Conservation (phyloP, 805 yeast species). For the Cyberlindnera misumaiensis region DNA sequence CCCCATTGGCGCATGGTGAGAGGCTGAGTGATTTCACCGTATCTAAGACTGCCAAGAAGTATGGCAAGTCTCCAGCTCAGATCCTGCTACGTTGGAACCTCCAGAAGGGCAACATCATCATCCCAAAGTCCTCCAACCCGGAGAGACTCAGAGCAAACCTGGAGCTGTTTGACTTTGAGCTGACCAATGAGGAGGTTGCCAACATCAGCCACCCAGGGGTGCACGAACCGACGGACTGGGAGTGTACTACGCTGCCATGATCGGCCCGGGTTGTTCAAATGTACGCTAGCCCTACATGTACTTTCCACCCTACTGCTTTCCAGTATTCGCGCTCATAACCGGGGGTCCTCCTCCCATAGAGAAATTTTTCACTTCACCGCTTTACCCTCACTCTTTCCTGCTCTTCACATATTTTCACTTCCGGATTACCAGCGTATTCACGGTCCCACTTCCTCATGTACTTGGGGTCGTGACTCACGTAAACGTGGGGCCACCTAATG, state of each 20-base stretch:
- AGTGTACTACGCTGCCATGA: conserved; percentile 22
- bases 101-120: conserved; percentile 49
- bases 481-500: conserved; percentile 8
- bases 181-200: conserved; percentile 35
- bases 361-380: neutral
- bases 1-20: conserved; percentile 55
- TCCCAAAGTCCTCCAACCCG: conserved; percentile 39
- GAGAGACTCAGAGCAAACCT: conserved; percentile 35
- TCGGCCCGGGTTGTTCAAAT: neutral
- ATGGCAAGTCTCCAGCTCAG: conserved; percentile 40
- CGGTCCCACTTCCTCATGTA: conserved; percentile 5
- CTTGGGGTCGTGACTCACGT: conserved; percentile 1
- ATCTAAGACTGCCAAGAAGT: conserved; percentile 32
- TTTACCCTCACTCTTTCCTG: conserved; percentile 3
- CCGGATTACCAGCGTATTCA: conserved; percentile 27
- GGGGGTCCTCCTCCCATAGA: neutral
- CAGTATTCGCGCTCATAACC: neutral
- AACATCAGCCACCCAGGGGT: conserved; percentile 44
- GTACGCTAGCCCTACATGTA: neutral
- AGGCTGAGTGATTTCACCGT: conserved; percentile 40
- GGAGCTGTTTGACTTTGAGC: conserved; percentile 36
- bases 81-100: conserved; percentile 53
- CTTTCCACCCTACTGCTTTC: neutral
- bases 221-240: conserved; percentile 75
- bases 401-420: conserved; percentile 23